A percentile compares a stretch with the other conserved stretches of the same genome.
Evolutionary conservation across 2,329 filamentous ascomycete genomes (phyloP).

Genomic region (Penicillium griseofulvum): DNA sequence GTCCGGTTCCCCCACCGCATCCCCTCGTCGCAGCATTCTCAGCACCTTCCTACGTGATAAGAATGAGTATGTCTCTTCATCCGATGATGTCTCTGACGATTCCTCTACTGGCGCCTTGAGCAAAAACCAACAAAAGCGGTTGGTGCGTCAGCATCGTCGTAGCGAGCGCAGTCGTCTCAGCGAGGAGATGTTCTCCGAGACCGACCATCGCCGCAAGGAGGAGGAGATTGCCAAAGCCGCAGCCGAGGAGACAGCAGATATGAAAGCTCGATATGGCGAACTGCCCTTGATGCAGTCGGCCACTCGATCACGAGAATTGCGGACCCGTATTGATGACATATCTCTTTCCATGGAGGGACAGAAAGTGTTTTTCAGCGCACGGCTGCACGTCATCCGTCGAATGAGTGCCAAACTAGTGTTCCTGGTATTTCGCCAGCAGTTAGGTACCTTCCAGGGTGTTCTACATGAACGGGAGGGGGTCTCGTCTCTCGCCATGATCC

Average conservation of each 20-base stretch:
- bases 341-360: slow-evolving; percentile 55
- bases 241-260: slow-evolving; percentile 57
- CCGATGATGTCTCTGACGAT: slow-evolving; percentile 43
- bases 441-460: slow-evolving; percentile 80
- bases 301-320: slow-evolving; percentile 48
- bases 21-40: slow-evolving; percentile 42
- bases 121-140: slow-evolving; percentile 47
- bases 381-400: slow-evolving; percentile 75
- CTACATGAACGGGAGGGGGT: slow-evolving; percentile 60
- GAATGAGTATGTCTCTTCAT: slow-evolving; percentile 41
- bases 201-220: slow-evolving; percentile 42
- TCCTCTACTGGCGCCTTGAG: slow-evolving; percentile 38
- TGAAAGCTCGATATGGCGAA: slow-evolving; percentile 58
- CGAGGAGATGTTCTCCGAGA: slow-evolving; percentile 44
- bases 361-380: slow-evolving; percentile 65
- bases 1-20: slow-evolving; percentile 20
- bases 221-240: slow-evolving; percentile 47
- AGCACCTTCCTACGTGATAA: slow-evolving; percentile 42
- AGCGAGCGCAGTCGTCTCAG: slow-evolving; percentile 42
- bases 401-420: slow-evolving; percentile 83
- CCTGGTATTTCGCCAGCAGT: slow-evolving; percentile 80
- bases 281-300: slow-evolving; percentile 59
- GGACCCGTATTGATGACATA: slow-evolving; percentile 53
- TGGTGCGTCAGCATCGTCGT: slow-evolving; percentile 41
- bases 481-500: slow-evolving; percentile 72